A percentile compares a stretch with the other conserved stretches of the same genome.
phyloP scores from a whole-genome alignment of 2,329 filamentous ascomycete genomes.

The Falciphora oryzae region DNA sequence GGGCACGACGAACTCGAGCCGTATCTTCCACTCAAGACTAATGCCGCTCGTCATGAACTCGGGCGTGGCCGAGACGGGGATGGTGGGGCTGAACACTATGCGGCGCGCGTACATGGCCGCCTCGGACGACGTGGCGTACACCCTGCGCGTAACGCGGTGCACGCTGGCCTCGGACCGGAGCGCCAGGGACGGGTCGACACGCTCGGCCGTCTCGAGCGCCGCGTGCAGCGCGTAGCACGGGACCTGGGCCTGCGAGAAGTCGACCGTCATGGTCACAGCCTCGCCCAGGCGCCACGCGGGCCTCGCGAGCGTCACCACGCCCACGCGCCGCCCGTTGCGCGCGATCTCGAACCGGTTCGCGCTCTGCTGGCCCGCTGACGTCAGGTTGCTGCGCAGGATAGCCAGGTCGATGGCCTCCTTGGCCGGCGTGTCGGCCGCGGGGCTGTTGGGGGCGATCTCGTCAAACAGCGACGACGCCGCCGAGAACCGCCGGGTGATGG shows the following conservation, averaged over 20 bases:
- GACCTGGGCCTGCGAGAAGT: slow-evolving; percentile 72
- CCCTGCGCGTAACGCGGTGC: slow-evolving; percentile 75
- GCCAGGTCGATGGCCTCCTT: slow-evolving; percentile 89
- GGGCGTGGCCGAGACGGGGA: slow-evolving; percentile 78
- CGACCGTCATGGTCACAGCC: slow-evolving; percentile 74
- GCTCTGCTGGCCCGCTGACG: slow-evolving; percentile 64
- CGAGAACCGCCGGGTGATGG: slow-evolving; percentile 46
- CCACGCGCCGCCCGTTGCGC: slow-evolving; percentile 84
- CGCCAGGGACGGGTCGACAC: slow-evolving; percentile 72
- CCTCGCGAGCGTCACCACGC: slow-evolving; percentile 80
- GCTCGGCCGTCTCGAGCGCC: slow-evolving; percentile 81
- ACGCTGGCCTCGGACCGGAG: slow-evolving; percentile 82
- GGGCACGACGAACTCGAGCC: slow-evolving; percentile 88
- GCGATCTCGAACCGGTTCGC: slow-evolving; percentile 95
- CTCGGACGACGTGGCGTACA: slow-evolving; percentile 73
- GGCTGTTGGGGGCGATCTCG: slow-evolving; percentile 9
- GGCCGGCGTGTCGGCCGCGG: slow-evolving; percentile 41
- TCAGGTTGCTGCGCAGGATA: slow-evolving; percentile 75
- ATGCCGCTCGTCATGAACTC: slow-evolving; percentile 90
- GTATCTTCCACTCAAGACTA: slow-evolving; percentile 79
- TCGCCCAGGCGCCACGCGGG: slow-evolving; percentile 88
- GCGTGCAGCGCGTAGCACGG: slow-evolving; percentile 82
- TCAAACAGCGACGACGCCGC: slow-evolving; percentile 18
- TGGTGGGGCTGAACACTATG: slow-evolving; percentile 74
- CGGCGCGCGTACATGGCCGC: slow-evolving; percentile 76